These are phyloP conservation scores for Moringa oleifera DNA, from an alignment of 345 rosid species.

Conservation along the genomic window DNA sequence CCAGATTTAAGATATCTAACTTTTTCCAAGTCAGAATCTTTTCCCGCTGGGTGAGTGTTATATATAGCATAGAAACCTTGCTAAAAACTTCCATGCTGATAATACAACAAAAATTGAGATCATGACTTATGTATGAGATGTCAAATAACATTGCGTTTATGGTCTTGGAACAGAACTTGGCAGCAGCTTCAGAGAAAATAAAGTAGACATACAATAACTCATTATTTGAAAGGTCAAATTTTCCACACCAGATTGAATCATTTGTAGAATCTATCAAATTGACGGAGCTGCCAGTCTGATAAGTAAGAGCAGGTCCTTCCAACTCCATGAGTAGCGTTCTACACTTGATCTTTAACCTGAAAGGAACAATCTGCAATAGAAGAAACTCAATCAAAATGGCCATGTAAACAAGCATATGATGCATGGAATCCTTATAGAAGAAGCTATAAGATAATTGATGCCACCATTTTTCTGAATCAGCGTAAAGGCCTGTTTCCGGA, in stretches of 20 bases:
- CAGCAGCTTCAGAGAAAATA: background rate
- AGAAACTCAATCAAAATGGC: background rate
- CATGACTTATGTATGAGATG: background rate
- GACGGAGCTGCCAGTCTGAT: constrained; percentile 22
- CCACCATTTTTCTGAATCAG: background rate
- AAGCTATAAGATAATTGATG: background rate
- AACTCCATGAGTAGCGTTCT: constrained; percentile 33
- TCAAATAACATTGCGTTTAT: background rate
- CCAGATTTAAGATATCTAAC: no score
- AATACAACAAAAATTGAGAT: no score
- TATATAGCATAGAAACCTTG: no score
- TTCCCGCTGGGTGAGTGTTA: background rate
- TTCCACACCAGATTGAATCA: constrained; percentile 71
- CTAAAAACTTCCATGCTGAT: background rate
- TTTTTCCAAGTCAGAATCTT: background rate
- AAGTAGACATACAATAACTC: background rate
- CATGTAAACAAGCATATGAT: background rate
- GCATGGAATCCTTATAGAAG: background rate
- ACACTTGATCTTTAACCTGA: constrained; percentile 54
- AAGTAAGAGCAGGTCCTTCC: constrained; percentile 21
- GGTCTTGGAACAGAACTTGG: background rate
- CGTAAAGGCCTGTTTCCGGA: background rate
- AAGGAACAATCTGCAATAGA: constrained; percentile 53
- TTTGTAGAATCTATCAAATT: constrained; percentile 25
- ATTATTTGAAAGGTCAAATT: background rate